Conservation (phyloP, 208 protist species). For the Trypanosoma conorhini region DNA sequence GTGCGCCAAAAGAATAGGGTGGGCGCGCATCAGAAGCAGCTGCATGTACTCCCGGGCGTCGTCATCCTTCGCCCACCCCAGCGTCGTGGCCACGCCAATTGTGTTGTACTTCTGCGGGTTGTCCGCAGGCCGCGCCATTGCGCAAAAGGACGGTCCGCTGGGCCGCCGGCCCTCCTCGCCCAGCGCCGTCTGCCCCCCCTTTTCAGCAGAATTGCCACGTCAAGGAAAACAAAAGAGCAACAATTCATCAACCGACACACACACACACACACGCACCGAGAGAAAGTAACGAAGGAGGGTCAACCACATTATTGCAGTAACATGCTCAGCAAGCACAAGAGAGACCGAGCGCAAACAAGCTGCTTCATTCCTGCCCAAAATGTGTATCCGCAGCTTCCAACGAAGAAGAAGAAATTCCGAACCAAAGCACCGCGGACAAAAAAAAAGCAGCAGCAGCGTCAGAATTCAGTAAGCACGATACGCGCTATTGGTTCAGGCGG, state of each 20-base stretch:
- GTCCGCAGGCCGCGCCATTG: background rate
- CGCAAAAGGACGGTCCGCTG: background rate
- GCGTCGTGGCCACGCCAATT: constrained; percentile 52
- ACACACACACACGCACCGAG: background rate
- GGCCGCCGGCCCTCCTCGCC: background rate
- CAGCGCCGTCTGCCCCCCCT: background rate
- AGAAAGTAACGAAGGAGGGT: too few species aligned
- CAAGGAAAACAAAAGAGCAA: background rate
- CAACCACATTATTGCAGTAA: background rate
- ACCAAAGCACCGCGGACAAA: background rate
- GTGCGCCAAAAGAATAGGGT: constrained; percentile 44
- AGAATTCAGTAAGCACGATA: constrained; percentile 10
- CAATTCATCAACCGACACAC: constrained; percentile 3
- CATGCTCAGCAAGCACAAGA: constrained; percentile 3
- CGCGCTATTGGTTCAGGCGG: constrained; percentile 28
- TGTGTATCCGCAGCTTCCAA: background rate
- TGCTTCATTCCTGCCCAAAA: background rate
- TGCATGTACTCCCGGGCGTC: constrained; percentile 70
- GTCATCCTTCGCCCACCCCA: constrained; percentile 63
- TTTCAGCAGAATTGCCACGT: background rate
- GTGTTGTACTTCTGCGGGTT: background rate
- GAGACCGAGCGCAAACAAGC: constrained; percentile 9
- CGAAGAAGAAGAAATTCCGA: constrained; percentile 8
- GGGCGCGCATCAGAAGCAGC: constrained; percentile 49
- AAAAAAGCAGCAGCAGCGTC: background rate